Evolutionary conservation across 352 stramenopile species (phyloP).

Genomic region (Peronospora tabacina): DNA sequence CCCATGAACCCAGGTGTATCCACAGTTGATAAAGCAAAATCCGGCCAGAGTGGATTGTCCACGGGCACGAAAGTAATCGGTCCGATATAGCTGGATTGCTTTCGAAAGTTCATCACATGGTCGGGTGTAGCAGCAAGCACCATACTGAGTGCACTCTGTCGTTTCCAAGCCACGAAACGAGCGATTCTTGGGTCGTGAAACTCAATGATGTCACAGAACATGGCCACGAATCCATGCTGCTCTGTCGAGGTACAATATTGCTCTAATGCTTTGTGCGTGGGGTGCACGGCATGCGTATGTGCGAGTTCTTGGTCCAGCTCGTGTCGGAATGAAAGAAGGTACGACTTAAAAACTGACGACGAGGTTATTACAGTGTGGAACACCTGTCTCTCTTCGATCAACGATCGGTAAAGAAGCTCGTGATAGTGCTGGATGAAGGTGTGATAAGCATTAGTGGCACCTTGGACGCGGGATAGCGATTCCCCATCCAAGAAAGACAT

Average conservation of each 20-base stretch:
- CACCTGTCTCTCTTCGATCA: slow-evolving; percentile 24
- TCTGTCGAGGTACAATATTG: slow-evolving; percentile 42
- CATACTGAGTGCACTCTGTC: slow-evolving; percentile 53
- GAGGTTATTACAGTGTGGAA: slow-evolving; percentile 40
- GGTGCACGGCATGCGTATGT: slow-evolving; percentile 36
- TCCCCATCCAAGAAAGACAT: slow-evolving; percentile 45
- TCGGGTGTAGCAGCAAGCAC: slow-evolving; percentile 50
- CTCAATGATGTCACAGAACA: slow-evolving; percentile 72
- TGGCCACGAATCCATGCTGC: slow-evolving; percentile 61
- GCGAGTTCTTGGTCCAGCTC: slow-evolving; percentile 40
- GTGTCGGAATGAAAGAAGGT: slow-evolving; percentile 38
- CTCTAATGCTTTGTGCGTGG: slow-evolving; percentile 39
- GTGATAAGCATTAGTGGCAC: slow-evolving; percentile 36
- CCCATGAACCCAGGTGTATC: slow-evolving; percentile 48
- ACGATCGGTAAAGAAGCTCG: slow-evolving; percentile 30
- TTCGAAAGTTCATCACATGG: slow-evolving; percentile 57
- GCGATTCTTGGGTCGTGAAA: slow-evolving; percentile 51
- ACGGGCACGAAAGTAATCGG: slow-evolving; percentile 64
- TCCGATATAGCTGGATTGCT: slow-evolving; percentile 35
- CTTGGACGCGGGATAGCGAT: slow-evolving; percentile 34
- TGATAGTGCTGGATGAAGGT: slow-evolving; percentile 34
- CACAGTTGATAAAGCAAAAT: slow-evolving; percentile 37
- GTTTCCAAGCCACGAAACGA: slow-evolving; percentile 45
- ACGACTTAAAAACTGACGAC: slow-evolving; percentile 45
- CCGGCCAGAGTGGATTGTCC: slow-evolving; percentile 61